phyloP scores from a whole-genome alignment of 805 yeast species.

The Henningerozyma blattae region DNA sequence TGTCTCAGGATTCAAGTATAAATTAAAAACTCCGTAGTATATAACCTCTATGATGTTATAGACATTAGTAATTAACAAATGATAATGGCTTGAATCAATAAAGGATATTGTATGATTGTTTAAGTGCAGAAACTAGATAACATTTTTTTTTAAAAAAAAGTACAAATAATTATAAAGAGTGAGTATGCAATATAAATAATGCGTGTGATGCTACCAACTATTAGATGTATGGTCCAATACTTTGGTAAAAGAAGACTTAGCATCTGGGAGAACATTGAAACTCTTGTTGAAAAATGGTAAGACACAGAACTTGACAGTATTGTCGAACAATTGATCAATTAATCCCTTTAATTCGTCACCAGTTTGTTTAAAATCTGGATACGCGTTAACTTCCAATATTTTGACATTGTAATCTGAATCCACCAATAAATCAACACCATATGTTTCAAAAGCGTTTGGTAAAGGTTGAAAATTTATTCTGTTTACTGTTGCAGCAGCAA shows the following conservation, averaged over 20 bases:
- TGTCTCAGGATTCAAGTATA: no score
- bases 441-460: conserved; percentile 71
- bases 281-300: conserved; percentile 32
- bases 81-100: no score
- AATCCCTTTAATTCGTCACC: conserved; percentile 61
- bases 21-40: no score
- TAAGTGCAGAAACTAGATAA: no score
- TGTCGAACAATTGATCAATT: conserved; percentile 55
- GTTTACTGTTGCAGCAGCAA: conserved; percentile 73
- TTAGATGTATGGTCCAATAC: conserved; percentile 30
- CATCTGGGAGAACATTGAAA: conserved; percentile 3
- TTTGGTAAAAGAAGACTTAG: conserved; percentile 21
- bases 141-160: no score
- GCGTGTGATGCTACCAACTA: conserved; percentile 28
- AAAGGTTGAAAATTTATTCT: conserved; percentile 78
- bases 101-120: no score
- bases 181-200: no score
- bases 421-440: conserved; percentile 81
- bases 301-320: conserved; percentile 37
- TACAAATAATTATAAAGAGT: no score
- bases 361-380: conserved; percentile 95
- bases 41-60: no score
- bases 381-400: conserved; percentile 79
- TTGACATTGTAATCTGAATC: conserved; percentile 41
- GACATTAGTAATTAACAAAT: no score